Conservation (phyloP, 345 rosid genomes). For the Salix koriyanagi region DNA sequence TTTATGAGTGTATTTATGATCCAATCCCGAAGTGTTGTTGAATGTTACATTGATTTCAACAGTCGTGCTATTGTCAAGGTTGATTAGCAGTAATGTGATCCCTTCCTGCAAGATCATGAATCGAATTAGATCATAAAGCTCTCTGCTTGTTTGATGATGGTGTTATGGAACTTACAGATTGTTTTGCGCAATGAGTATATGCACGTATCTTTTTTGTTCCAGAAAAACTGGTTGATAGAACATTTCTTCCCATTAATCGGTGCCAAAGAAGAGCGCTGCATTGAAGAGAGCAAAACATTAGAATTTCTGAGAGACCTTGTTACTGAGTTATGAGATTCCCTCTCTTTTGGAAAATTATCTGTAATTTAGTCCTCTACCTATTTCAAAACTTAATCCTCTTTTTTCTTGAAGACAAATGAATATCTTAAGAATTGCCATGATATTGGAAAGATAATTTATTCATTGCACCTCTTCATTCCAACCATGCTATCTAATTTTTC, state of each 20-base stretch:
- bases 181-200: slow-evolving; percentile 77
- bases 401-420: neutral
- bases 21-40: slow-evolving; percentile 29
- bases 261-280: slow-evolving; percentile 95
- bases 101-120: slow-evolving; percentile 58
- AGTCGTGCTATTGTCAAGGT: slow-evolving; percentile 60
- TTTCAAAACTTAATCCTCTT: neutral
- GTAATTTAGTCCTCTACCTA: neutral
- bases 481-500: neutral
- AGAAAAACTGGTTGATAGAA: slow-evolving; percentile 54
- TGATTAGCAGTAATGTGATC: slow-evolving; percentile 60
- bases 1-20: slow-evolving; percentile 29
- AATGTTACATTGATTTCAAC: slow-evolving; percentile 38
- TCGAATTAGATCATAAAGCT: slow-evolving; percentile 4
- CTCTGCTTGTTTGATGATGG: neutral
- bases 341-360: neutral
- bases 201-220: slow-evolving; percentile 66
- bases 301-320: neutral
- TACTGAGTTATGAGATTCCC: neutral
- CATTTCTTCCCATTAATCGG: slow-evolving; percentile 73
- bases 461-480: neutral
- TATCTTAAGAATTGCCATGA: neutral
- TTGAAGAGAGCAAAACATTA: slow-evolving; percentile 12
- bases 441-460: neutral
- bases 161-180: slow-evolving; percentile 46